These are phyloP conservation scores for Diplogelasinospora grovesii DNA, from an alignment of 495 filamentous ascomycete species.

Conservation along the genomic window DNA sequence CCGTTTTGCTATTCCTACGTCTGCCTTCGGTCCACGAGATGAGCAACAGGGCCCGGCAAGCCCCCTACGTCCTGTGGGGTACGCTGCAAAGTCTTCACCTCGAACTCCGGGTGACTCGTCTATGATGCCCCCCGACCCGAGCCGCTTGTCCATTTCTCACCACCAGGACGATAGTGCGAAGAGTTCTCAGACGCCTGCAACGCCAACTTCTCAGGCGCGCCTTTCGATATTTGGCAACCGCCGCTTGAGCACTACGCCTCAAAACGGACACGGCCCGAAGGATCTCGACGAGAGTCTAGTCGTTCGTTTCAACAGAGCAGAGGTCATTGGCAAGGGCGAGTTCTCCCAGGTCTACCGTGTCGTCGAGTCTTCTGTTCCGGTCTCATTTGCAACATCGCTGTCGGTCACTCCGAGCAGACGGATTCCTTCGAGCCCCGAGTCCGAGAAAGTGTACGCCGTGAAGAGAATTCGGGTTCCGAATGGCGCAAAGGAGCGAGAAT, in stretches of 20 bases:
- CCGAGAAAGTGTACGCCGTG: constrained; percentile 67
- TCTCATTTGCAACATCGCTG: constrained; percentile 19
- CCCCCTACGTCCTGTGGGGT: constrained; percentile 31
- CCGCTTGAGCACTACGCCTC: constrained; percentile 43
- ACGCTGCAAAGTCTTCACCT: constrained; percentile 52
- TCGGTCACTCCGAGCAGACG: constrained; percentile 24
- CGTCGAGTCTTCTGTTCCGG: constrained; percentile 27
- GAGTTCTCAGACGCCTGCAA: constrained; percentile 52
- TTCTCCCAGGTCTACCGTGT: constrained; percentile 91
- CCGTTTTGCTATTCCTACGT: constrained; percentile 20
- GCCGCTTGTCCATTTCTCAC: constrained; percentile 67
- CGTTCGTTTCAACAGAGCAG: constrained; percentile 67
- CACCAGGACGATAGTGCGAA: constrained; percentile 29
- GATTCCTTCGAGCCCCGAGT: constrained; percentile 39
- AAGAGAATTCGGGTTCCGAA: constrained; percentile 86
- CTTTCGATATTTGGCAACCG: constrained; percentile 42
- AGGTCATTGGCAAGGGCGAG: constrained; percentile 76
- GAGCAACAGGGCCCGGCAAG: constrained; percentile 29
- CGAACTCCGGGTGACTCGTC: constrained; percentile 67
- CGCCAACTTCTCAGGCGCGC: constrained; percentile 61
- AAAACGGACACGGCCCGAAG: constrained; percentile 46
- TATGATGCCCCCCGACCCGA: constrained; percentile 73
- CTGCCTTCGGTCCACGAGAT: constrained; percentile 17
- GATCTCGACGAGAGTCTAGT: constrained; percentile 66
- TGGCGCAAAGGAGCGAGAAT: constrained; percentile 65